Percentiles rank a stretch among this genome's conserved stretches.
Evolutionary conservation across 805 yeast species (phyloP).

Genomic region (Ogataea pini): DNA sequence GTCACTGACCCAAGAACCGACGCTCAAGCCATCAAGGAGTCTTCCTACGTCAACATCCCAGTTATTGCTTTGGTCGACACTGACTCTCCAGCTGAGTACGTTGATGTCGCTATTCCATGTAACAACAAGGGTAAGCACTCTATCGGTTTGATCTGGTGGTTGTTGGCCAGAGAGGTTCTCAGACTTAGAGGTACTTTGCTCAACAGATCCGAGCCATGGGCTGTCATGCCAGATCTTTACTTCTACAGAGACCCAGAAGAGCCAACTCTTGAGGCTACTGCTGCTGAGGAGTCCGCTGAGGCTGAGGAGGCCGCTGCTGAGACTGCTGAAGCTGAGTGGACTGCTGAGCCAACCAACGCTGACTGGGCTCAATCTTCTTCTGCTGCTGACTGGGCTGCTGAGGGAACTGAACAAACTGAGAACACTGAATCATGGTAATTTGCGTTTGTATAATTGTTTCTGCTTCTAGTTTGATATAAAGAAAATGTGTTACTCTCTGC

Average conservation of each 20-base stretch:
- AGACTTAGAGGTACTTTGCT: constrained; percentile 98
- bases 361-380: constrained; percentile 71
- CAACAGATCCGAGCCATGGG: constrained; percentile 96
- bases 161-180: constrained; percentile 97
- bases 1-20: constrained; percentile 99
- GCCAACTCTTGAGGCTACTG: constrained; percentile 74
- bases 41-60: constrained; percentile 99
- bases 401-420: constrained; percentile 60
- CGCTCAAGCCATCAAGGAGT: constrained; percentile 99
- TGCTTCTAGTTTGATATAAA: constrained; percentile 9
- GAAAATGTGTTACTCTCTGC: constrained; percentile 7
- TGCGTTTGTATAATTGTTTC: constrained; percentile 21
- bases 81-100: constrained; percentile 98
- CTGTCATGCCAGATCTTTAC: constrained; percentile 99
- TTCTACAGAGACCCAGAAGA: constrained; percentile 99
- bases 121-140: constrained; percentile 99
- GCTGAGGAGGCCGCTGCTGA: constrained; percentile 69
- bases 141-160: constrained; percentile 99
- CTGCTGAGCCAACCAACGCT: constrained; percentile 61
- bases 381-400: constrained; percentile 54
- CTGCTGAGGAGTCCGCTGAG: constrained; percentile 63
- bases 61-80: constrained; percentile 98
- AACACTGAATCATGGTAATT: constrained; percentile 39
- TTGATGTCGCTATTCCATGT: constrained; percentile 99
- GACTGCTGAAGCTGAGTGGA: constrained; percentile 60